Evolutionary conservation across 78 protist species (phyloP).

Genomic region (Dictyostelium intermedium): DNA sequence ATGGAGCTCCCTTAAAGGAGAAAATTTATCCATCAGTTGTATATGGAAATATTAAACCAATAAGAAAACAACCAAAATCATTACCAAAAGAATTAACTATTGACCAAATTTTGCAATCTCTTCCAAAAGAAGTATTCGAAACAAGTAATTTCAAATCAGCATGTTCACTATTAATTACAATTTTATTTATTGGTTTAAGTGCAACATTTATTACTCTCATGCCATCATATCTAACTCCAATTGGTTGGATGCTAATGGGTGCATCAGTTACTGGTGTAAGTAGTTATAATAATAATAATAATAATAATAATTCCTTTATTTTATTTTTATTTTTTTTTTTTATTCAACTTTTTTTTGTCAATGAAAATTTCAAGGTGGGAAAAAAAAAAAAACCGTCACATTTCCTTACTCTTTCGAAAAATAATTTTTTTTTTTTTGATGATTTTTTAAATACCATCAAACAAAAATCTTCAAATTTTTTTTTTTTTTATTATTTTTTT

Average conservation of each 20-base stretch:
- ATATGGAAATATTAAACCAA: constrained; percentile 37
- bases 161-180: constrained; percentile 26
- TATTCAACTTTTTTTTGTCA: too few relatives aligned
- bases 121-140: constrained; percentile 75
- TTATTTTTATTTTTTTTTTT: neutral
- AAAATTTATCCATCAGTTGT: constrained; percentile 52
- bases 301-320: neutral
- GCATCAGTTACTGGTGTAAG: constrained; percentile 78
- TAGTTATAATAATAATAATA: neutral
- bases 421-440: neutral
- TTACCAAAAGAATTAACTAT: constrained; percentile 25
- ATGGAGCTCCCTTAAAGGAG: neutral
- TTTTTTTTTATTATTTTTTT: neutral
- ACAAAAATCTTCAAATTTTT: neutral
- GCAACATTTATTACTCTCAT: constrained; percentile 8
- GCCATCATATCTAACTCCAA: constrained; percentile 56
- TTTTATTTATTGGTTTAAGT: constrained; percentile 22
- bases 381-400: neutral
- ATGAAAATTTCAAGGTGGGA: too few relatives aligned
- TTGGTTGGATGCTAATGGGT: constrained; percentile 73
- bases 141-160: constrained; percentile 37
- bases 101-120: constrained; percentile 35
- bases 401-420: too few relatives aligned
- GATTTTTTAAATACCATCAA: neutral
- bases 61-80: constrained; percentile 46